Percentiles rank a stretch among this genome's conserved stretches.
These are phyloP conservation scores for Entomortierella lignicola DNA, from an alignment of 192 early-diverging fungal species.

Conservation along the genomic window DNA sequence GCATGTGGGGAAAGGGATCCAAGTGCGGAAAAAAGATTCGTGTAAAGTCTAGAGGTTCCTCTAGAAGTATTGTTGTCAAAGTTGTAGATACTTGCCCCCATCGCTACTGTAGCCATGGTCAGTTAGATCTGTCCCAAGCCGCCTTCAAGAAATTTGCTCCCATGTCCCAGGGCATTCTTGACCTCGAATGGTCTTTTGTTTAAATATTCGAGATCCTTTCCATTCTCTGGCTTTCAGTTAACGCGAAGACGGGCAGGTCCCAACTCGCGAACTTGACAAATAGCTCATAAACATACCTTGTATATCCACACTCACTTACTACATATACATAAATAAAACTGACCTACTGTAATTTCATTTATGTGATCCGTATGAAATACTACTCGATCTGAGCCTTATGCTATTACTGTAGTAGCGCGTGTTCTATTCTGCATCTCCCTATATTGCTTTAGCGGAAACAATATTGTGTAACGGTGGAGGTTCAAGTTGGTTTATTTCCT, in stretches of 20 bases:
- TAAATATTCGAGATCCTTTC: not conserved
- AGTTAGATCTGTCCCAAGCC: conserved; percentile 33
- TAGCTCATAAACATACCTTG: not conserved
- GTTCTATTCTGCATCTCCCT: too few species aligned
- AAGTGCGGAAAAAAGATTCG: conserved; percentile 40
- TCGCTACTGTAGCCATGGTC: conserved; percentile 35
- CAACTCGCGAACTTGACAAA: not conserved
- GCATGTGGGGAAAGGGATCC: conserved; percentile 32
- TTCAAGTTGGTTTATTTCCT: not conserved
- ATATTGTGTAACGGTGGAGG: too few species aligned
- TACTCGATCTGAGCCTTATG: too few species aligned
- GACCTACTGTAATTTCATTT: too few species aligned
- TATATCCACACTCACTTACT: not conserved
- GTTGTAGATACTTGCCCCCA: conserved; percentile 45
- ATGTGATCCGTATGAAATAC: too few species aligned
- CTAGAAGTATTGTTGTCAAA: conserved; percentile 22
- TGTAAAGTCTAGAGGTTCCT: conserved; percentile 28
- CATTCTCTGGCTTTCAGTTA: not conserved
- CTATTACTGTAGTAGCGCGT: too few species aligned
- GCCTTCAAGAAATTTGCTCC: conserved; percentile 44
- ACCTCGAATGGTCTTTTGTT: conserved; percentile 45
- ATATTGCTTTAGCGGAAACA: too few species aligned
- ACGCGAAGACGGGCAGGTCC: not conserved
- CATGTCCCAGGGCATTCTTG: conserved; percentile 29
- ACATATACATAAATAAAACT: not conserved